Evolutionary conservation across 1,284 basidiomycete species (phyloP), one percentile per base, ranked within the genome.

Genomic region (Mycena citricolor): DNA sequence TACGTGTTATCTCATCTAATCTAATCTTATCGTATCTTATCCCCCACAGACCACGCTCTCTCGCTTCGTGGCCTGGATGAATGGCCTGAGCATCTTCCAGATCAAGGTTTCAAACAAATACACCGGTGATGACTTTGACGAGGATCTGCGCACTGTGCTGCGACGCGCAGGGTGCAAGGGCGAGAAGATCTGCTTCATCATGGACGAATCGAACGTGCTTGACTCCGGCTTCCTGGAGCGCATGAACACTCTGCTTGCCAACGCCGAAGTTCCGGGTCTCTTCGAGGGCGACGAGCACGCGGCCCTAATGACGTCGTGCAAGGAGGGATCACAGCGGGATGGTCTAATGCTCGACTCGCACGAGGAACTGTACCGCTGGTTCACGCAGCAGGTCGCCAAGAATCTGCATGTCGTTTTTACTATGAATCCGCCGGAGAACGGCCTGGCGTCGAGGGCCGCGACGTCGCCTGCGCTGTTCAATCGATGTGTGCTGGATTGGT

Each of bases 51-150:
- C 97, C 1, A 99, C 95, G 0, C 70, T 99, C 1, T 97, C 97
- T 22, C 86, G 97, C 42, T 99, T 99, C 64, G 97, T 99, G 31
- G 97, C 97, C 0, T 99, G 97, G 97, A 94, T 99, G 85, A 97
- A 99, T 57, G 97, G 97, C 32, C 74, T 99, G 33, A 94, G 90
- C 62, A 94, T 99, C 54, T 99, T 97, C 77, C 93, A 95, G 62
- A 95, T 99, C 76, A 97, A 97, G 62, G 94, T 97, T 3, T 97
- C 94, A 17, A 98, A 98, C 73, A 94, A 93, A 65, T 99, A 99
- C 65, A 97, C 92, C 1, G 94, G 91, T 17, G 94, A 94, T 21
- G 94, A 99, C 66, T 99, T 99, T 59, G 97, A 99, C 57, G 95
- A 99, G 54, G 97, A 99, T 62, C 75, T 99, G 34, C 83, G 97